Conservation (phyloP, 1,284 basidiomycete species). For the Puccinia triticina region DNA sequence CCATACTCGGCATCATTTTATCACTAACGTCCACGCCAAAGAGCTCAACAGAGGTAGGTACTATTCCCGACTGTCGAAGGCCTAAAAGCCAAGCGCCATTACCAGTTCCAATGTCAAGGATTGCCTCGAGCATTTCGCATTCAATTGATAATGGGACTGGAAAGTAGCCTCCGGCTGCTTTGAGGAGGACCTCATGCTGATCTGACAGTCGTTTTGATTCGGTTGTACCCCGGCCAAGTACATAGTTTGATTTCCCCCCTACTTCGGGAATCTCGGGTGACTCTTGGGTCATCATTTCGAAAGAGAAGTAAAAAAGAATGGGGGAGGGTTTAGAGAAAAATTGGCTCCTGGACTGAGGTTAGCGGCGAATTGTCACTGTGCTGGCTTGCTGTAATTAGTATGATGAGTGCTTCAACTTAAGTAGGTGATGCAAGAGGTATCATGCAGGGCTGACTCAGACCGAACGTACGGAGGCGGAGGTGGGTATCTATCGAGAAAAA, state of each 20-base stretch:
- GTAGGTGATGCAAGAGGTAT: background rate
- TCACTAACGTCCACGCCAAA: conserved; percentile 36
- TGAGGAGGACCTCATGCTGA: conserved; percentile 41
- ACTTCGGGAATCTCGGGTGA: conserved; percentile 19
- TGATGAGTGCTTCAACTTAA: background rate
- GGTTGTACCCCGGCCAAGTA: conserved; percentile 25
- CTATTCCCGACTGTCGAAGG: conserved; percentile 39
- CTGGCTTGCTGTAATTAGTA: background rate
- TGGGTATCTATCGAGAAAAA: background rate
- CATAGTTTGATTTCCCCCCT: conserved; percentile 12
- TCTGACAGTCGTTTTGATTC: conserved; percentile 39
- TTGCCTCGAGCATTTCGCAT: conserved; percentile 25
- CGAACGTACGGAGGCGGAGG: background rate
- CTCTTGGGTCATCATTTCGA: conserved; percentile 30
- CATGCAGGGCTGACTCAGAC: conserved; percentile 15
- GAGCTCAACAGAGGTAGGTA: conserved; percentile 32
- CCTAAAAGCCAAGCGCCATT: conserved; percentile 44
- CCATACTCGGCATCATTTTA: conserved; percentile 31
- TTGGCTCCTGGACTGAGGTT: background rate
- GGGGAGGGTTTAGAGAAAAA: background rate
- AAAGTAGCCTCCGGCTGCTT: conserved; percentile 45
- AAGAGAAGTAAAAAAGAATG: background rate
- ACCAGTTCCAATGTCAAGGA: conserved; percentile 46
- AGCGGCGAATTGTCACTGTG: background rate
- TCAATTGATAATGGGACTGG: conserved; percentile 25